Base-by-base conservation (phyloP, 371 early-diverging fungal genomes). In the Mucor irregularis region DNA sequence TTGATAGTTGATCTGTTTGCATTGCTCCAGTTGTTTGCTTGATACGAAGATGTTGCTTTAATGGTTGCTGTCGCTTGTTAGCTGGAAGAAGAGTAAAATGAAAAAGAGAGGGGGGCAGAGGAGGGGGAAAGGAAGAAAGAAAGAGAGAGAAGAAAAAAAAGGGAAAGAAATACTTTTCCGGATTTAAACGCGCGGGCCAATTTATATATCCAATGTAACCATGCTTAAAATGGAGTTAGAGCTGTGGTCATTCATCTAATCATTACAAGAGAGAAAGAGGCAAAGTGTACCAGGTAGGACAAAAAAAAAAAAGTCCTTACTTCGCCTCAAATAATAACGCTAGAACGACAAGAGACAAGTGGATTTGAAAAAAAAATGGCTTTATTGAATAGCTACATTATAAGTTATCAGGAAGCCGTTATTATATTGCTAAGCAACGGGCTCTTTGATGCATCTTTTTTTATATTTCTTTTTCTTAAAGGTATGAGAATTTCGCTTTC, bases 151-250 rank as follows among this genome's bases (percentile, higher is more conserved):
- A 24, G 24, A 46, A 14, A 39, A 30, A 40, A 50, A 35, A 31
- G 39, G 26, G 38, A 49, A 21, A n/a, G 24, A 13, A 24, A 14
- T 28, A 35, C 44, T 53, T 53, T 33, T 44, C 8, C 33, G 34
- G 29, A 54, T 45, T 54, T 37, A 45, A 35, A 35, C 52, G 59
- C 59, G 59, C 59, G 59, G 59, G 46, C 53, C 59, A 58, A 51
- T 51, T 58, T 45, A 39, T 51, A 52, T 35, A 50, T 21, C 26
- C 39, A 37, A 39, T 58, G 59, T 58, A 51, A 58, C 59, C 25
- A 46, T 3, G 40, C 52, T 46, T 29, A 45, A 58, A 49, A 51
- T 37, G 31, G 56, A 25, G 35, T 25, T 29, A 31, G 21, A 29
- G 19, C 22, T 34, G 16, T 17, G 49, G 51, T 51, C 58, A 58